phyloP scores from a whole-genome alignment of 805 yeast species.

The Isabelozyma pseudorhagii region DNA sequence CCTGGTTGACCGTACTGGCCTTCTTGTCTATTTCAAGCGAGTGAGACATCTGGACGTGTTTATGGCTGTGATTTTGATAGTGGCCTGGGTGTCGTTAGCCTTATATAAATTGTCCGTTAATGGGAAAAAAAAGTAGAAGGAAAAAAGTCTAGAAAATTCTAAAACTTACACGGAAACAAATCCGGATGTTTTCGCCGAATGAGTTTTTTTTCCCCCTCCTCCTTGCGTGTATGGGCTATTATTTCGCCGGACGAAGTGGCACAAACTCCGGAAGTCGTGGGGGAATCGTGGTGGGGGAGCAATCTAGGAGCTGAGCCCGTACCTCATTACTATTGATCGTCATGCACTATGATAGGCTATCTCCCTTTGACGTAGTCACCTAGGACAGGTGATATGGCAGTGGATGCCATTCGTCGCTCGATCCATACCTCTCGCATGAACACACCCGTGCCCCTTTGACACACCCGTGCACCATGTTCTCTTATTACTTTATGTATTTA shows the following conservation, averaged over 20 bases:
- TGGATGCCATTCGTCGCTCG: neutral
- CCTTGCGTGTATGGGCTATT: neutral
- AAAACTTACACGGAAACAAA: too few species aligned
- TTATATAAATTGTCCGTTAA: neutral
- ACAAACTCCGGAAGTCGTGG: neutral
- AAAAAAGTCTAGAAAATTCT: neutral
- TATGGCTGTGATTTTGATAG: neutral
- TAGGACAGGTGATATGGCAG: too few species aligned
- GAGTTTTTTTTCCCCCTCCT: neutral
- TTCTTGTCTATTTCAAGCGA: neutral
- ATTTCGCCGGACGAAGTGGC: neutral
- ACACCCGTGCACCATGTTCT: neutral
- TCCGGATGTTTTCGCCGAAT: neutral
- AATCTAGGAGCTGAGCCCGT: too few species aligned
- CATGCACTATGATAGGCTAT: too few species aligned
- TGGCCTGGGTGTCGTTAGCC: neutral
- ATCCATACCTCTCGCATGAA: too few species aligned
- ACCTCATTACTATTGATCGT: too few species aligned
- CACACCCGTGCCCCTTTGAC: too few species aligned
- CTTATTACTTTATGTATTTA: neutral
- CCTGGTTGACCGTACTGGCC: neutral
- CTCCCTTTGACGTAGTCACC: too few species aligned
- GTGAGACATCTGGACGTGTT: neutral
- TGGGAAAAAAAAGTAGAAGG: neutral
- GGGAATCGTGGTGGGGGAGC: neutral